These are phyloP conservation scores for Rhizomucor pusillus DNA, from an alignment of 371 early-diverging fungal genomes.

Conservation along the genomic window DNA sequence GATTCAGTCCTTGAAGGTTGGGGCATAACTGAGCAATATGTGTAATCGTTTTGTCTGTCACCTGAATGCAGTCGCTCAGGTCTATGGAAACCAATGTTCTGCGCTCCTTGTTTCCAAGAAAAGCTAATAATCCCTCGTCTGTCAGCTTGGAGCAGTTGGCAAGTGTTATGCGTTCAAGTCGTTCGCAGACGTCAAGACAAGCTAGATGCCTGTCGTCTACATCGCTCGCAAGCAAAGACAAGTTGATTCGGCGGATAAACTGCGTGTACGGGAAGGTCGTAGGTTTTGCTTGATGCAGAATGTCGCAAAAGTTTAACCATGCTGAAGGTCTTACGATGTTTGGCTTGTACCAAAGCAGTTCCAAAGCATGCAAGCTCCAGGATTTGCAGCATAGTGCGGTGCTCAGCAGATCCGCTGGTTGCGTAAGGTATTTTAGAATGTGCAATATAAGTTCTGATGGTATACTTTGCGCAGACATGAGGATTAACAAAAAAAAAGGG, in stretches of 20 bases:
- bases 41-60: constrained; percentile 32
- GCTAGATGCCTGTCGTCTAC: constrained; percentile 41
- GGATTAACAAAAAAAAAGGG: constrained; percentile 4
- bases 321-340: constrained; percentile 24
- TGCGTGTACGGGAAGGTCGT: constrained; percentile 46
- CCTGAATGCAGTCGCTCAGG: constrained; percentile 34
- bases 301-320: constrained; percentile 26
- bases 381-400: constrained; percentile 44
- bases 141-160: constrained; percentile 51
- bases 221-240: constrained; percentile 47
- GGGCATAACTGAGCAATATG: constrained; percentile 38
- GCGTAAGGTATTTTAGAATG: constrained; percentile 41
- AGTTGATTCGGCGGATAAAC: constrained; percentile 60
- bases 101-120: constrained; percentile 30
- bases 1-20: constrained; percentile 41
- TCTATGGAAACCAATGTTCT: constrained; percentile 38
- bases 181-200: constrained; percentile 42
- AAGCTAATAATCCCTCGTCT: constrained; percentile 37
- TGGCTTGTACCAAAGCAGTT: constrained; percentile 54
- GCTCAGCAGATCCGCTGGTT: constrained; percentile 33
- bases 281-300: constrained; percentile 13
- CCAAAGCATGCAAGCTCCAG: constrained; percentile 48
- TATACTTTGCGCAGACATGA: constrained; percentile 24
- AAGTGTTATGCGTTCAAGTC: constrained; percentile 60
- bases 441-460: constrained; percentile 48